Percentiles rank a stretch among this genome's conserved stretches.
Evolutionary conservation across 768 basidiomycete species (phyloP).

Genomic region (Tephrocybe sp.): DNA sequence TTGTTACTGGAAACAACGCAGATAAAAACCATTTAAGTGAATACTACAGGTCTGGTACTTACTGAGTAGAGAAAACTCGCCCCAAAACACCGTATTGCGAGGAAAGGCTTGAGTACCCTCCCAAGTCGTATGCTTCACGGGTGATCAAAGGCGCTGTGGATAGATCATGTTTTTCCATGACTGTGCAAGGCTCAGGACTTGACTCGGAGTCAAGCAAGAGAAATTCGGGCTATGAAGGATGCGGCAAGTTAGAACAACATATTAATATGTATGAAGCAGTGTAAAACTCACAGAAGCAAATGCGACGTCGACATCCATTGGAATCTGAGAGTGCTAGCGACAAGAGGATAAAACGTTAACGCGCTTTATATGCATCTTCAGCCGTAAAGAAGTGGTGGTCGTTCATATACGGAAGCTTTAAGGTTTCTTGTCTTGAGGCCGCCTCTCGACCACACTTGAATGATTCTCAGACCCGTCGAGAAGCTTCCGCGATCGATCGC

Average conservation of each 20-base stretch:
- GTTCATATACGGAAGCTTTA: too few species aligned
- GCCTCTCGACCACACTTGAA: too few species aligned
- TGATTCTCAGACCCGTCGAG: too few species aligned
- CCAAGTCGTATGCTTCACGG: constrained; percentile 43
- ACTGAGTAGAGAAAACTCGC: constrained; percentile 45
- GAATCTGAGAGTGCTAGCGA: too few species aligned
- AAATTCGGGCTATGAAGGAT: constrained; percentile 12
- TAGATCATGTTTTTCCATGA: constrained; percentile 31
- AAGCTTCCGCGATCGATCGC: too few species aligned
- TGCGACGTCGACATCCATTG: too few species aligned
- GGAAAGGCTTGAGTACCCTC: constrained; percentile 28
- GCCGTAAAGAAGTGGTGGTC: too few species aligned
- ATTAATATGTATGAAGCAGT: neutral
- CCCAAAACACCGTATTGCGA: constrained; percentile 70
- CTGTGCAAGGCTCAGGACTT: neutral
- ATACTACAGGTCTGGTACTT: constrained; percentile 12
- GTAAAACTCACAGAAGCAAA: too few species aligned
- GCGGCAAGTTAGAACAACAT: neutral
- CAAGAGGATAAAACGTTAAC: too few species aligned
- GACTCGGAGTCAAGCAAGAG: constrained; percentile 13
- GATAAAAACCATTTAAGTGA: neutral
- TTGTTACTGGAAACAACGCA: constrained; percentile 29
- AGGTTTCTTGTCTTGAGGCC: too few species aligned
- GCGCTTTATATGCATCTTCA: too few species aligned
- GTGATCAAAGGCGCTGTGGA: constrained; percentile 53